Conservation (phyloP, 805 yeast species). For the Ascoidea tarda region DNA sequence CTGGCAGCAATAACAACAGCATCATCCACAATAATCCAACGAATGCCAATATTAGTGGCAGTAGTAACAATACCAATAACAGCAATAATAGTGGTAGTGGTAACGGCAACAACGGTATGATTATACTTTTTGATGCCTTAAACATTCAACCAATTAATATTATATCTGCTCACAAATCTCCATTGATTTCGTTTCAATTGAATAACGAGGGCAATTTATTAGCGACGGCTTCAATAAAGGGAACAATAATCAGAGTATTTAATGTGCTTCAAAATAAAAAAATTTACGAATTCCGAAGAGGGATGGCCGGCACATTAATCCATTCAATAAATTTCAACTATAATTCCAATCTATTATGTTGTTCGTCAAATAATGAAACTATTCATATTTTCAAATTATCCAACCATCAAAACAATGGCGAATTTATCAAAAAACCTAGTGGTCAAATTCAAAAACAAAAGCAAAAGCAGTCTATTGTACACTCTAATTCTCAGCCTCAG, state of each 20-base stretch:
- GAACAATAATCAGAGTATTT: slow-evolving; percentile 81
- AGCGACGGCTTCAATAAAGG: slow-evolving; percentile 84
- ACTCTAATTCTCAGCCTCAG: not conserved
- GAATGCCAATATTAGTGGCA: not conserved
- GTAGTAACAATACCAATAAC: slow-evolving; percentile 1
- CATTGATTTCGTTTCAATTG: slow-evolving; percentile 51
- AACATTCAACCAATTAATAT: slow-evolving; percentile 66
- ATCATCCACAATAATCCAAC: not conserved
- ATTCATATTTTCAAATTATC: slow-evolving; percentile 44
- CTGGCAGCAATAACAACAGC: not conserved
- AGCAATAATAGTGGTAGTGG: not conserved
- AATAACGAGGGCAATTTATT: slow-evolving; percentile 66
- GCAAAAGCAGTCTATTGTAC: not conserved
- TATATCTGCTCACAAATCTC: slow-evolving; percentile 76
- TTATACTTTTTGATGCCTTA: slow-evolving; percentile 66
- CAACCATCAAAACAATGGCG: no score
- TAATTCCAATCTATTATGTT: slow-evolving; percentile 35
- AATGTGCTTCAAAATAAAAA: slow-evolving; percentile 39
- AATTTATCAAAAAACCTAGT: no score
- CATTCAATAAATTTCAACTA: slow-evolving; percentile 36
- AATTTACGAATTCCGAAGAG: slow-evolving; percentile 66
- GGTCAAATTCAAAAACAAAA: no score
- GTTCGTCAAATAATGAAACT: slow-evolving; percentile 50
- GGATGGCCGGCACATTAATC: slow-evolving; percentile 50
- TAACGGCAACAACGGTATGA: slow-evolving; percentile 33